A percentile compares a stretch with the other conserved stretches of the same genome.
Conservation (phyloP, 2,329 filamentous ascomycete species). For the Cladophialophora exuberans region DNA sequence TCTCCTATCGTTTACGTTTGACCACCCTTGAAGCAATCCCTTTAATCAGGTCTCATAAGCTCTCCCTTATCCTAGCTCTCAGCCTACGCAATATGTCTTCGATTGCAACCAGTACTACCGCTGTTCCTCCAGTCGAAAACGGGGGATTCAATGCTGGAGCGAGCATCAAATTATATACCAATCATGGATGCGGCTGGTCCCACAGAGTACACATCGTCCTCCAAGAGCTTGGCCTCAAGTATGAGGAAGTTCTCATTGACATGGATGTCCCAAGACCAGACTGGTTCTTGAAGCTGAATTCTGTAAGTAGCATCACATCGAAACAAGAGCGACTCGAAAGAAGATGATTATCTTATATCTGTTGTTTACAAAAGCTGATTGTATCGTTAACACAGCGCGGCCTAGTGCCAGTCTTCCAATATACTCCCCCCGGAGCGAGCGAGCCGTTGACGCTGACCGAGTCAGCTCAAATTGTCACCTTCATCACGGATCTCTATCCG, state of each 20-base stretch:
- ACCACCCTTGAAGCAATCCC: too few species aligned
- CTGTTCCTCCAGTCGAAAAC: background rate
- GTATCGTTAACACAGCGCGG: constrained; percentile 55
- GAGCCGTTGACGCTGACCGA: constrained; percentile 73
- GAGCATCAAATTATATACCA: constrained; percentile 71
- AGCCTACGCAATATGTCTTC: background rate
- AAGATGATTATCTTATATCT: background rate
- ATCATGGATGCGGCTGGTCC: constrained; percentile 70
- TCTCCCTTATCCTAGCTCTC: background rate
- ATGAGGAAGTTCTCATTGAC: constrained; percentile 74
- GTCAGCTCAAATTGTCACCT: constrained; percentile 72
- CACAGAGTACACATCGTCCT: constrained; percentile 76
- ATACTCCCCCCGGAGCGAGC: constrained; percentile 8
- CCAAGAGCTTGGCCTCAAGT: constrained; percentile 66
- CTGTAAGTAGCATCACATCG: constrained; percentile 51
- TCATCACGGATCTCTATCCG: constrained; percentile 70
- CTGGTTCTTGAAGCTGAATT: constrained; percentile 75
- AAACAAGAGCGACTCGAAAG: background rate
- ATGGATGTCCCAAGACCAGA: constrained; percentile 67
- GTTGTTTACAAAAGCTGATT: background rate
- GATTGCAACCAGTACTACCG: background rate
- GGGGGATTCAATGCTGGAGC: constrained; percentile 26
- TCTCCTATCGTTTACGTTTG: too few species aligned
- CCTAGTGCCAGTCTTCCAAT: constrained; percentile 67
- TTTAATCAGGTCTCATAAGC: too few species aligned